Base-by-base conservation (phyloP, 805 yeast species). In the Ogataea zsoltii region DNA sequence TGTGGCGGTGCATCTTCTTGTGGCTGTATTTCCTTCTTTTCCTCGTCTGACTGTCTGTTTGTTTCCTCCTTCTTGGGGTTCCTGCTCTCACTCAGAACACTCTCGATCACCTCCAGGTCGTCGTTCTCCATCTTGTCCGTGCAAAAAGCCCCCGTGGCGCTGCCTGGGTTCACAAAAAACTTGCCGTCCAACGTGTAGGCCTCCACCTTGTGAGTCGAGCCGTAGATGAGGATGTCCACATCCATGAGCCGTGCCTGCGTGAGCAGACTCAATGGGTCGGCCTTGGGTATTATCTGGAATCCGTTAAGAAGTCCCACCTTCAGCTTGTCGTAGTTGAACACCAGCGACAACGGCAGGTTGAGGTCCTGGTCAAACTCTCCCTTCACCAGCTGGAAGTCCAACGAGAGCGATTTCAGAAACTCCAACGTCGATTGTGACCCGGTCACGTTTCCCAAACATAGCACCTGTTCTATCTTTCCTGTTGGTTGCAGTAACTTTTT, bases 91-190 rank as follows among this genome's bases (percentile, higher is more conserved):
- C 46, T 44, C 35, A 65, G 54, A 4, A 60, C 62, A 11, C 62
- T 61, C 10, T 63, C 70, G 10, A 65, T 69, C 7, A 65, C 67
- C 4, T 62, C 72, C 3, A 75, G 73, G 2, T 76, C 83, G 15
- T 76, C 80, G 2, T 72, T 75, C 6, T 71, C 74, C 46, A 82
- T 82, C 68, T 82, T 80, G 57, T 82, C 84, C 26, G 86, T 76
- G 34, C 77, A 76, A 53, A 77, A 80, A 0, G 97, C 97, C 19
- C 99, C 99, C 0, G 97, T 91, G 33, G 96, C 96, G 61, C 96
- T 85, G 0, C 99, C 99, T 0, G 99, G 98, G 63, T 88, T 92
- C n/a, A 94, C 77, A 60, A 94, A 94, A 63, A 91, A 88, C 66
- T 88, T 88, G 17, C 95, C 96, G 53, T 90, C 98, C 46, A 91